phyloP scores from a whole-genome alignment of 306 rosid genomes.

The Cicer yamashitae region DNA sequence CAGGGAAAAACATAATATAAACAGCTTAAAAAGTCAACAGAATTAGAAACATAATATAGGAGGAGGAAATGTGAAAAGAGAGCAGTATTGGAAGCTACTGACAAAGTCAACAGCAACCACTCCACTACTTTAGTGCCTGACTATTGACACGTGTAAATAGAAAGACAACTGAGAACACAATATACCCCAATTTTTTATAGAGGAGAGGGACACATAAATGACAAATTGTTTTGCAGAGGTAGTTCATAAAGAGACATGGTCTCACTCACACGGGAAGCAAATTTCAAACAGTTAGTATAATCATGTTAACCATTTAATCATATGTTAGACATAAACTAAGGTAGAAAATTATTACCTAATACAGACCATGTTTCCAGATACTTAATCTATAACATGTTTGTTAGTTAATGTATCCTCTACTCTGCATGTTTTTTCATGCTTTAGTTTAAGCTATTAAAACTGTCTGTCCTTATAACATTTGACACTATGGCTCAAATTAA shows the following conservation, averaged over 20 bases:
- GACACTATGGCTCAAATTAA: constrained; percentile 29
- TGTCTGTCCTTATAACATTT: constrained; percentile 26
- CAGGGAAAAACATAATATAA: not conserved
- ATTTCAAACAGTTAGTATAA: constrained; percentile 17
- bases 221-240: constrained; percentile 5
- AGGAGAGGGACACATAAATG: constrained; percentile 7
- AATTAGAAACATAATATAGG: not conserved
- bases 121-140: not conserved
- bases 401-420: constrained; percentile 8
- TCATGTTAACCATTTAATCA: constrained; percentile 21
- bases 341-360: constrained; percentile 19
- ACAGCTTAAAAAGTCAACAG: not conserved
- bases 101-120: not conserved
- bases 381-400: constrained; percentile 15
- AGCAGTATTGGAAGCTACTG: constrained; percentile 1
- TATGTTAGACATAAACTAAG: constrained; percentile 5
- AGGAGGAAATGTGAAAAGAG: not conserved
- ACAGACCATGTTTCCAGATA: not conserved
- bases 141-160: constrained; percentile 18
- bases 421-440: constrained; percentile 14
- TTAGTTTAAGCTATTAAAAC: constrained; percentile 18
- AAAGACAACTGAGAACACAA: constrained; percentile 14
- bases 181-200: constrained; percentile 1
- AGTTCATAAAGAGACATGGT: constrained; percentile 1
- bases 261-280: not conserved